Evolutionary conservation across 1,284 basidiomycete species (phyloP), one percentile per base, ranked within the genome.

Genomic region (Marasmius tenuissimus): DNA sequence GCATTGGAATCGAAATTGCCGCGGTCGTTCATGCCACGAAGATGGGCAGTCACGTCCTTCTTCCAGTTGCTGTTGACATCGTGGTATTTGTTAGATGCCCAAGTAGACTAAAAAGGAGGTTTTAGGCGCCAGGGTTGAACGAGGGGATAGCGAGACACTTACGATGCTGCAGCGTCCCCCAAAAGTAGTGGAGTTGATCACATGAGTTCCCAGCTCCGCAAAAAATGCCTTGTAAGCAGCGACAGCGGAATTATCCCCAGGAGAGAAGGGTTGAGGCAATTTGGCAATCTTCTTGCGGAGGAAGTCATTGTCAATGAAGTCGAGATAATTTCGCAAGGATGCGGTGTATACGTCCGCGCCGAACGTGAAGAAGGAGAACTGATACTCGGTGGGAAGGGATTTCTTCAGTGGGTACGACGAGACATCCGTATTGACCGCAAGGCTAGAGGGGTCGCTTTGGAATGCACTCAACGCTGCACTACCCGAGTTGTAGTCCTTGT

Each of bases 1-100:
- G 27, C 38, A 18, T n/a, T 27, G 8, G 20, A 20, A 38, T 57
- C 54, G 54, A 57, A 57, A 10, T 14, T 39, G 35, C 54, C 54
- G 33, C 37, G 7, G 20, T 8, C 33, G 11, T 39, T 57, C 14
- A 57, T 2, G 14, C 54, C 54, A 3, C 27, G 54, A 10, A 57
- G 33, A 33, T 33, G 40, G 1, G 54, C 54, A 16, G 54, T 39
- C 14, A 57, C 38, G 40, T 57, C 33, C 54, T 37, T n/a, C 20
- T 39, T 34, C 54, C 54, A 57, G 22, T 57, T 57, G 34, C 6
- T 14, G 54, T 57, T 57, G n/a, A 57, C 37, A 8, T 57, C 54
- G 18, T 33, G 40, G 27, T 57, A 57, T 12, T 57, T 57, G 12
- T 40, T 57, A 12, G 54, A 57, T 18, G 35, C 54, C 54, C 54